phyloP scores from a whole-genome alignment of 768 basidiomycete genomes.

The Naganishia vaughanmartiniae region DNA sequence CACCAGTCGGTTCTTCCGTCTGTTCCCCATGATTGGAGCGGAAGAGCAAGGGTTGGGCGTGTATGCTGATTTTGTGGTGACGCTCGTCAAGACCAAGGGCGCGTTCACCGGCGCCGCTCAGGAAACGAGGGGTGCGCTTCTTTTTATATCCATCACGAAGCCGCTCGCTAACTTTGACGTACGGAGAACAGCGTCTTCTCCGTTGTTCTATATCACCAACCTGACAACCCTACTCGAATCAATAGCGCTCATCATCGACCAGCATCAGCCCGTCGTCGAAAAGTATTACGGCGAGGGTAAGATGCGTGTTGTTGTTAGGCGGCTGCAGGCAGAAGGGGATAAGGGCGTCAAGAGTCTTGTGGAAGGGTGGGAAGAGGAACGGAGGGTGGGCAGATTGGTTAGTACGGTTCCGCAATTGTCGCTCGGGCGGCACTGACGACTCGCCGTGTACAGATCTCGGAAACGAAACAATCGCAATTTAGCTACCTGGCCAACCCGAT shows the following conservation, averaged over 20 bases:
- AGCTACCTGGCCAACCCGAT: slow-evolving; percentile 42
- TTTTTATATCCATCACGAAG: not conserved
- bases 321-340: slow-evolving; percentile 81
- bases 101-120: not conserved
- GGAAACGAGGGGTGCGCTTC: slow-evolving; percentile 3
- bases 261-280: slow-evolving; percentile 95
- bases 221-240: slow-evolving; percentile 91
- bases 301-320: slow-evolving; percentile 72
- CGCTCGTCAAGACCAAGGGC: slow-evolving; percentile 71
- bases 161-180: slow-evolving; percentile 24
- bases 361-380: slow-evolving; percentile 87
- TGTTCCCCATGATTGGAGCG: slow-evolving; percentile 94
- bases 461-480: slow-evolving; percentile 49
- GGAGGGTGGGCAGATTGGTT: slow-evolving; percentile 65
- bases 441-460: slow-evolving; percentile 47
- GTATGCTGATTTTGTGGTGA: slow-evolving; percentile 89
- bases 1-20: slow-evolving; percentile 90
- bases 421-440: slow-evolving; percentile 10
- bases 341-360: slow-evolving; percentile 71
- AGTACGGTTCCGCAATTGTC: slow-evolving; percentile 11
- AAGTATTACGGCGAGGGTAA: slow-evolving; percentile 91
- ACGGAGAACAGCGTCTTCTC: slow-evolving; percentile 69
- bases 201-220: slow-evolving; percentile 83
- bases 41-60: slow-evolving; percentile 83
- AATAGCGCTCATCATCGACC: slow-evolving; percentile 91